Conservation (phyloP, 495 filamentous ascomycete species). For the Hypomontagnella monticulosa region DNA sequence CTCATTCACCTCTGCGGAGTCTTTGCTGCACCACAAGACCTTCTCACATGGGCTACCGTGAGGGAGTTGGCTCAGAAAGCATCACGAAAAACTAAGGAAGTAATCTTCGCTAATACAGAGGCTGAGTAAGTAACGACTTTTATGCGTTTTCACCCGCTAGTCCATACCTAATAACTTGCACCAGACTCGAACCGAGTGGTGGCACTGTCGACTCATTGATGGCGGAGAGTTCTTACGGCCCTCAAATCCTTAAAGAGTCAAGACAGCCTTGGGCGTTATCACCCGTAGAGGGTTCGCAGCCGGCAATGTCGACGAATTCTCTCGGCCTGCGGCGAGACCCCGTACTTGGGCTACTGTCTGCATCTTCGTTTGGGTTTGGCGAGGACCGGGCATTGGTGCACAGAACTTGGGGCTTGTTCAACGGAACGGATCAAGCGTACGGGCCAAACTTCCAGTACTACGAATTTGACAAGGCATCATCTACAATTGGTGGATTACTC, state of each 20-base stretch:
- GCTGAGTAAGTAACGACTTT: constrained; percentile 54
- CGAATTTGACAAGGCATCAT: constrained; percentile 33
- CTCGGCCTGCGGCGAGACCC: constrained; percentile 24
- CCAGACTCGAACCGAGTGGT: constrained; percentile 13
- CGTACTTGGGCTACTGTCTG: constrained; percentile 22
- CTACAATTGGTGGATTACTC: constrained; percentile 6
- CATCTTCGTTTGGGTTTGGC: constrained; percentile 20
- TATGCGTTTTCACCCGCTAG: not conserved
- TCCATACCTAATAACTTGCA: not conserved
- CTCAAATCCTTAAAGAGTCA: constrained; percentile 5
- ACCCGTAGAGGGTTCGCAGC: constrained; percentile 6
- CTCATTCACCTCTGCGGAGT: constrained; percentile 62
- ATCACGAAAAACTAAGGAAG: constrained; percentile 58
- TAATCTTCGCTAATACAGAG: constrained; percentile 64
- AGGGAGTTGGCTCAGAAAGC: constrained; percentile 67
- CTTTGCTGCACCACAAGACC: constrained; percentile 76
- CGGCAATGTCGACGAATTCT: constrained; percentile 3
- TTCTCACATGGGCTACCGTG: constrained; percentile 70
- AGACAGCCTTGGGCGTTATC: constrained; percentile 26
- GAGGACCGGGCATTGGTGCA: constrained; percentile 33
- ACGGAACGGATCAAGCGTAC: constrained; percentile 15
- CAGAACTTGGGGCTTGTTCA: constrained; percentile 36
- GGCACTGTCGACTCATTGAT: constrained; percentile 18
- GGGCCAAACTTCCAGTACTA: constrained; percentile 29
- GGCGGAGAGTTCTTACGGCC: constrained; percentile 11